phyloP scores from a whole-genome alignment of 495 filamentous ascomycete genomes.

The Penicillium canescens region DNA sequence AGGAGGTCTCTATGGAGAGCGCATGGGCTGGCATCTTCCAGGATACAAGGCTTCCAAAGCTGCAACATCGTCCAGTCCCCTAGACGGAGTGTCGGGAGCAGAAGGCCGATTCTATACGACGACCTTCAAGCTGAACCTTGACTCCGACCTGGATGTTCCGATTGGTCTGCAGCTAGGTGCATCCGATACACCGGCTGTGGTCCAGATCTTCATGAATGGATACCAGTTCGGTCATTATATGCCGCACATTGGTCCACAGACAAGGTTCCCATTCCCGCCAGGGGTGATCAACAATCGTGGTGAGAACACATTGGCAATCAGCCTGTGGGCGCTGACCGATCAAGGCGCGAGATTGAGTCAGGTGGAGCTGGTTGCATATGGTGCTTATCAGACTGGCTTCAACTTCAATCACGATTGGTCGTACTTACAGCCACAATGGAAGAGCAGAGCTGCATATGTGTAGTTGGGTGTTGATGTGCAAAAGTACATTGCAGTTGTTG shows the following conservation, averaged over 20 bases:
- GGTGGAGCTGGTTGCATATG: constrained; percentile 38
- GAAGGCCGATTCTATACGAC: constrained; percentile 62
- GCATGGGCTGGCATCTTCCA: constrained; percentile 67
- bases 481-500: too few species aligned
- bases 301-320: constrained; percentile 45
- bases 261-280: constrained; percentile 47
- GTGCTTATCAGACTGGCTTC: constrained; percentile 44
- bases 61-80: constrained; percentile 39
- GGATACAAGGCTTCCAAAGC: constrained; percentile 44
- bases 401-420: constrained; percentile 44
- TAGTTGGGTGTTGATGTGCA: constrained; percentile 7
- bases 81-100: constrained; percentile 50
- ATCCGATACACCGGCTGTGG: constrained; percentile 26
- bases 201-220: constrained; percentile 44
- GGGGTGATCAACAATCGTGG: constrained; percentile 49
- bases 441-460: constrained; percentile 31
- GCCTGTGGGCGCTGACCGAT: constrained; percentile 48
- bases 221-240: constrained; percentile 52
- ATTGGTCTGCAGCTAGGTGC: constrained; percentile 35
- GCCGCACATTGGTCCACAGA: constrained; percentile 52
- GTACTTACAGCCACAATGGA: constrained; percentile 44
- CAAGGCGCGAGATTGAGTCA: constrained; percentile 32
- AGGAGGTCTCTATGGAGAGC: constrained; percentile 65
- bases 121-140: constrained; percentile 52
- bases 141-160: constrained; percentile 39